phyloP scores from a whole-genome alignment of 352 stramenopile species.

The Plasmopara halstedii region DNA sequence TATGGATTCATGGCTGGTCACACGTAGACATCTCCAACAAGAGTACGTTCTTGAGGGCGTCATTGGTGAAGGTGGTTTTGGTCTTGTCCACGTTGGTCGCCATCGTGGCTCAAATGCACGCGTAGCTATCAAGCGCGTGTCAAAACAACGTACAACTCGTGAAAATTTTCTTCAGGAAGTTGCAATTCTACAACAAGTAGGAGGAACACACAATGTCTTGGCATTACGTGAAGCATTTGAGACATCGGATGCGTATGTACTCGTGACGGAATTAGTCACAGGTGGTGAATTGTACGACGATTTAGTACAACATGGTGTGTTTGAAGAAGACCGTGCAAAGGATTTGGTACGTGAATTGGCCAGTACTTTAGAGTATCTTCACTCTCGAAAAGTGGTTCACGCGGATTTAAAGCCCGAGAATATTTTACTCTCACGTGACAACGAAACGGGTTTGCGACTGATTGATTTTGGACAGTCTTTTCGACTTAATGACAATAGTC shows the following conservation, averaged over 20 bases:
- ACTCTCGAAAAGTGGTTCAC: slow-evolving; percentile 39
- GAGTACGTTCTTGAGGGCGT: slow-evolving; percentile 42
- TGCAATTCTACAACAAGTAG: slow-evolving; percentile 34
- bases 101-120: slow-evolving; percentile 34
- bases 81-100: slow-evolving; percentile 31
- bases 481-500: slow-evolving; percentile 9
- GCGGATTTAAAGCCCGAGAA: slow-evolving; percentile 55
- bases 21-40: slow-evolving; percentile 21
- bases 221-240: slow-evolving; percentile 50
- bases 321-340: slow-evolving; percentile 27
- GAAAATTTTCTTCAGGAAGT: slow-evolving; percentile 52
- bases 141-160: slow-evolving; percentile 35
- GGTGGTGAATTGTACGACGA: slow-evolving; percentile 49
- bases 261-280: slow-evolving; percentile 48
- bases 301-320: slow-evolving; percentile 35
- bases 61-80: slow-evolving; percentile 46
- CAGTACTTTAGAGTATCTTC: slow-evolving; percentile 29
- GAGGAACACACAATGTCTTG: slow-evolving; percentile 34
- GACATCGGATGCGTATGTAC: slow-evolving; percentile 41
- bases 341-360: slow-evolving; percentile 32
- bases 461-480: slow-evolving; percentile 81
- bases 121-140: slow-evolving; percentile 50
- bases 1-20: slow-evolving; percentile 10
- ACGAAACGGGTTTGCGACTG: slow-evolving; percentile 37
- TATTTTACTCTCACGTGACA: slow-evolving; percentile 27